Evolutionary conservation across 2,329 filamentous ascomycete species (phyloP).

Genomic region (Alternaria infectoria): DNA sequence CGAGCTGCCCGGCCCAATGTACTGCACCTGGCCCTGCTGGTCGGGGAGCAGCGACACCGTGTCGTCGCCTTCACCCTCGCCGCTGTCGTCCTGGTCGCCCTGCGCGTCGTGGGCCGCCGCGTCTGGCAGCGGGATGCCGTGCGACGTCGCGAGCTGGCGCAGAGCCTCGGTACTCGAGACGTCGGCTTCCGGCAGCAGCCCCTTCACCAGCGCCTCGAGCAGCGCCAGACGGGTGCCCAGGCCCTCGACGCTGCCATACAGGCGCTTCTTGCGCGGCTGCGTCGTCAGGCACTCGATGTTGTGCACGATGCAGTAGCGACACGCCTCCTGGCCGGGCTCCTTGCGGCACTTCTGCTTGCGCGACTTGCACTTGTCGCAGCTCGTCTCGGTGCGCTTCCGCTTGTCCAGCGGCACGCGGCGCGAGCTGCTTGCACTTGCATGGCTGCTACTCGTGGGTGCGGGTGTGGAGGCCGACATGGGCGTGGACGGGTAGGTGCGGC

Average conservation of each 20-base stretch:
- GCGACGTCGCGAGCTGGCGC: conserved; percentile 47
- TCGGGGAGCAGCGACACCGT: conserved; percentile 48
- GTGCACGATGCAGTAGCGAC: conserved; percentile 52
- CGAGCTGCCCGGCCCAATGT: conserved; percentile 53
- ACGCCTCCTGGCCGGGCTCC: conserved; percentile 47
- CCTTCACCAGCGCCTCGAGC: conserved; percentile 54
- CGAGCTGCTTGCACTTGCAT: conserved; percentile 25
- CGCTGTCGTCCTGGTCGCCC: conserved; percentile 23
- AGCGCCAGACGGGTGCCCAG: conserved; percentile 50
- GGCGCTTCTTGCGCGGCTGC: conserved; percentile 54
- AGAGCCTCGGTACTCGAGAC: conserved; percentile 51
- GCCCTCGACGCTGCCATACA: conserved; percentile 53
- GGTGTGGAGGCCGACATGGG: conserved; percentile 12
- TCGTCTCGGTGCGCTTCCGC: conserved; percentile 54
- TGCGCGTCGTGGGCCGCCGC: conserved; percentile 19
- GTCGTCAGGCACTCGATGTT: conserved; percentile 53
- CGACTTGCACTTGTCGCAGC: conserved; percentile 56
- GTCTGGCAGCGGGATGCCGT: conserved; percentile 50
- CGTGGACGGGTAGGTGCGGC: conserved; percentile 9
- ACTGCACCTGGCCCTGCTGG: conserved; percentile 54
- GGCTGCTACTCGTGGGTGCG: conserved; percentile 12
- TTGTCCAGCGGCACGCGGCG: conserved; percentile 52
- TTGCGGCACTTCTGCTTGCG: conserved; percentile 56
- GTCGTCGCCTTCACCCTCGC: conserved; percentile 42
- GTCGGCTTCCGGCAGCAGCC: conserved; percentile 52